Conservation (phyloP, 192 early-diverging fungal genomes). For the Rhizophagus sp. region DNA sequence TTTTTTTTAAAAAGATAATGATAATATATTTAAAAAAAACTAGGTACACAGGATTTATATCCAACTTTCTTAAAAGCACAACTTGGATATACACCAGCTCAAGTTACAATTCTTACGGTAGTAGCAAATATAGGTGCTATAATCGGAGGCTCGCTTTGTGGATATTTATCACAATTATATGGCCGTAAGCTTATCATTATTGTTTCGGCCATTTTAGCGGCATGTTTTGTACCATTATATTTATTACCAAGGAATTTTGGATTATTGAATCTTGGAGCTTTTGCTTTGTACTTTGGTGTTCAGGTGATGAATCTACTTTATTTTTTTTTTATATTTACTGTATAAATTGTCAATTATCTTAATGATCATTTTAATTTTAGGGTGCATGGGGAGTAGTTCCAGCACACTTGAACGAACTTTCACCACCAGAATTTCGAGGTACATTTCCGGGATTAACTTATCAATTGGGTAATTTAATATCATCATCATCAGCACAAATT, state of each 20-base stretch:
- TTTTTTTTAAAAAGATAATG: too few species aligned
- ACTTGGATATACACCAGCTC: conserved; percentile 50
- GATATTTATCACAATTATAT: conserved; percentile 67
- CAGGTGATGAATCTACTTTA: conserved; percentile 36
- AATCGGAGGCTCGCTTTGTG: conserved; percentile 64
- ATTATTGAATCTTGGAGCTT: conserved; percentile 41
- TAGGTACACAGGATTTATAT: conserved; percentile 65
- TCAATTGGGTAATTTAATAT: conserved; percentile 73
- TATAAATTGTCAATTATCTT: background rate
- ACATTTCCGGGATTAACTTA: conserved; percentile 74
- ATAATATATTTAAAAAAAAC: too few species aligned
- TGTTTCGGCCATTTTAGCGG: conserved; percentile 50
- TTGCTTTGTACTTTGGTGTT: conserved; percentile 59
- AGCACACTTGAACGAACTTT: conserved; percentile 67
- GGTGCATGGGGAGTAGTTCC: conserved; percentile 61
- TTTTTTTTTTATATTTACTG: too few species aligned
- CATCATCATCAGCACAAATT: conserved; percentile 57
- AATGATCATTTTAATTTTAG: background rate
- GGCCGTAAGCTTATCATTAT: conserved; percentile 65
- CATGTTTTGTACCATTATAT: conserved; percentile 71
- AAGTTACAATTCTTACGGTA: conserved; percentile 60
- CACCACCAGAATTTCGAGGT: conserved; percentile 65
- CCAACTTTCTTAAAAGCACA: conserved; percentile 68
- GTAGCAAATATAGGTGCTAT: conserved; percentile 70
- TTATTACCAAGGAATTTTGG: conserved; percentile 44